Evolutionary conservation across 495 filamentous ascomycete species (phyloP), one percentile per base, ranked within the genome.

Genomic region (Cryomyces minteri): DNA sequence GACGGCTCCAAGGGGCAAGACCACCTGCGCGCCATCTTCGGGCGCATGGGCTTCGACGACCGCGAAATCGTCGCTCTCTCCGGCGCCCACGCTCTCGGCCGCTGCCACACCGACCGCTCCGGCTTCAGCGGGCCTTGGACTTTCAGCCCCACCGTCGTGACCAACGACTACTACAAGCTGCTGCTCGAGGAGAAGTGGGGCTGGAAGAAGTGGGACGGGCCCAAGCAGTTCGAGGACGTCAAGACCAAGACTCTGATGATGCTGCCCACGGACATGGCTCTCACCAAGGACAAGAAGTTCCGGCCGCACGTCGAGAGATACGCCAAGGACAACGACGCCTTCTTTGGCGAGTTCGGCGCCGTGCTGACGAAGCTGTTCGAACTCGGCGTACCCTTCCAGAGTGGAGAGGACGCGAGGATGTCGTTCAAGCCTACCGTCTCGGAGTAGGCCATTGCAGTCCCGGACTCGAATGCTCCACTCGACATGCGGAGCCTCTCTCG

Each of bases 41-140:
- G 75, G 62, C 84, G 88, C 61, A 95, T 95, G 88, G 90, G 90
- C 48, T 98, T 98, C 73, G 79, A 92, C 63, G 90, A 98, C 67
- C 81, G 79, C 42, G 88, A 98, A 64, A 95, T 95, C 54, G 88
- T 95, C 31, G 90, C 90, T 31, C 71, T 98, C 47, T 66, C 68
- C 31, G 90, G 90, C 49, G 90, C 85, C 32, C 90, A 98, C 70
- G 86, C 90, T 14, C 71, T 98, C 8, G 90, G 90, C 39, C 79
- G 90, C 38, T 93, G 86, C 65, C 90, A 98, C 72, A 68, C 79
- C 6, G 79, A 92, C 63, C 84, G 88, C 50, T 80, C 73, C 52
- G 90, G 90, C 43, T 98, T 74, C 65, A 78, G 82, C 2, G 90
- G 90, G 1, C 90, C 88, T 36, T 98, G 90, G 90, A 84, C 85